Evolutionary conservation across 768 basidiomycete genomes (phyloP).

Genomic region (Arthromyces matolae): DNA sequence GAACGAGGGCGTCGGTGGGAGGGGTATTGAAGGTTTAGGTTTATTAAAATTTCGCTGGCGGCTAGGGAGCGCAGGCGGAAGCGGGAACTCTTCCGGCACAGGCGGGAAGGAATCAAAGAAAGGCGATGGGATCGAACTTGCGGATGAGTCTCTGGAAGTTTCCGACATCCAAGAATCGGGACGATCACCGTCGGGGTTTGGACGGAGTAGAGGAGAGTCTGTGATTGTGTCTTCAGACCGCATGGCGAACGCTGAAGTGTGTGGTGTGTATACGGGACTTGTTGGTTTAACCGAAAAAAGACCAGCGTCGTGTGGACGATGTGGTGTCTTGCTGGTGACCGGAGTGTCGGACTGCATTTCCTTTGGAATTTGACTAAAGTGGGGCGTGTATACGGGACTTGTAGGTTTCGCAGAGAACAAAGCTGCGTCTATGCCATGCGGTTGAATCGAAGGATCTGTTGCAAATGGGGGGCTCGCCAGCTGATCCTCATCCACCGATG

Average conservation of each 20-base stretch:
- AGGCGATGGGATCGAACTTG: slow-evolving; percentile 40
- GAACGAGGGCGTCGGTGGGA: slow-evolving; percentile 13
- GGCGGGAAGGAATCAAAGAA: slow-evolving; percentile 69
- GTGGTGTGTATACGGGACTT: slow-evolving; percentile 13
- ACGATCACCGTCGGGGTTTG: slow-evolving; percentile 18
- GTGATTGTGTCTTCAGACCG: slow-evolving; percentile 16
- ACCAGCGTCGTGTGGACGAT: slow-evolving; percentile 1
- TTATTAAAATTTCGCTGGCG: slow-evolving; percentile 9
- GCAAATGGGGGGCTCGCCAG: slow-evolving; percentile 10
- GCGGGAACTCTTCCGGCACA: slow-evolving; percentile 52
- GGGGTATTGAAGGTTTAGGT: slow-evolving; percentile 12
- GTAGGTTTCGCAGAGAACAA: slow-evolving; percentile 15
- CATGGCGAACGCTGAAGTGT: slow-evolving; percentile 11
- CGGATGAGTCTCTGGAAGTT: slow-evolving; percentile 35
- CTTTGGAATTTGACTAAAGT: not conserved
- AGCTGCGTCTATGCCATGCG: slow-evolving; percentile 3
- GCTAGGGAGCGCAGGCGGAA: slow-evolving; percentile 15
- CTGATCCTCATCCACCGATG: slow-evolving; percentile 10
- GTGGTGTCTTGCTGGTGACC: not conserved
- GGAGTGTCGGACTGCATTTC: not conserved
- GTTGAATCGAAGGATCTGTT: not conserved
- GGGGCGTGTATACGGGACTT: slow-evolving; percentile 16
- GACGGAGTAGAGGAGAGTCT: slow-evolving; percentile 12
- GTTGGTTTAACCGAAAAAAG: slow-evolving; percentile 7
- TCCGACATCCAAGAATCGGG: slow-evolving; percentile 48